Conservation (phyloP, 768 basidiomycete genomes). For the Kwoniella bestiolae region DNA sequence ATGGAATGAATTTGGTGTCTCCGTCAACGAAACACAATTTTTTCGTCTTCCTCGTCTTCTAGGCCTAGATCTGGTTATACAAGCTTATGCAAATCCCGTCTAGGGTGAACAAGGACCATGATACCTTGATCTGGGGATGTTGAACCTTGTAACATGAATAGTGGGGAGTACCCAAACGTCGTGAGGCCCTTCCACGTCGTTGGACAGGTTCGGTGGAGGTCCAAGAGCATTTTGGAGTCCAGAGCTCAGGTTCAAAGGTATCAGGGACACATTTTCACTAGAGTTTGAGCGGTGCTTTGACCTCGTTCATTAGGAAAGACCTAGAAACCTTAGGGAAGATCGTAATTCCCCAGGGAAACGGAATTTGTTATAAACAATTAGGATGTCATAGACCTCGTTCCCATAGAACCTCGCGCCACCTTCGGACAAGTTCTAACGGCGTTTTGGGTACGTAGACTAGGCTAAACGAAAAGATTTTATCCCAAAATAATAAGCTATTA, state of each 20-base stretch:
- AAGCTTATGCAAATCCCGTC: background rate
- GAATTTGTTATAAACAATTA: background rate
- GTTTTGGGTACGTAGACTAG: background rate
- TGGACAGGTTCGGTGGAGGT: background rate
- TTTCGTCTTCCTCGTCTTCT: background rate
- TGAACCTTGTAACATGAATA: background rate
- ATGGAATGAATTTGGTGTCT: background rate
- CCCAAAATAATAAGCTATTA: slow-evolving; percentile 7
- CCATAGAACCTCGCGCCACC: background rate
- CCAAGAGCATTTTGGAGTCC: background rate
- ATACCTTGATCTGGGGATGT: background rate
- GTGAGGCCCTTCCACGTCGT: slow-evolving; percentile 2
- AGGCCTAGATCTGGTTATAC: background rate
- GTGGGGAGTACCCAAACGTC: background rate
- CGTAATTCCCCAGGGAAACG: background rate
- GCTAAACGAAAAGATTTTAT: slow-evolving; percentile 3
- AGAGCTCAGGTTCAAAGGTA: background rate
- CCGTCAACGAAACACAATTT: background rate
- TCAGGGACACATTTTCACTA: background rate
- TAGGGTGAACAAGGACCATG: background rate
- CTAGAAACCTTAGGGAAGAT: background rate
- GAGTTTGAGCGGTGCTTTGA: background rate
- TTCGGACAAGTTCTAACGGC: background rate
- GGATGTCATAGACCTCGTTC: slow-evolving; percentile 1
- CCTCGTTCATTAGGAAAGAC: background rate